These are phyloP conservation scores for Candida smagusa DNA, from an alignment of 1,139 yeast species.

Conservation along the genomic window DNA sequence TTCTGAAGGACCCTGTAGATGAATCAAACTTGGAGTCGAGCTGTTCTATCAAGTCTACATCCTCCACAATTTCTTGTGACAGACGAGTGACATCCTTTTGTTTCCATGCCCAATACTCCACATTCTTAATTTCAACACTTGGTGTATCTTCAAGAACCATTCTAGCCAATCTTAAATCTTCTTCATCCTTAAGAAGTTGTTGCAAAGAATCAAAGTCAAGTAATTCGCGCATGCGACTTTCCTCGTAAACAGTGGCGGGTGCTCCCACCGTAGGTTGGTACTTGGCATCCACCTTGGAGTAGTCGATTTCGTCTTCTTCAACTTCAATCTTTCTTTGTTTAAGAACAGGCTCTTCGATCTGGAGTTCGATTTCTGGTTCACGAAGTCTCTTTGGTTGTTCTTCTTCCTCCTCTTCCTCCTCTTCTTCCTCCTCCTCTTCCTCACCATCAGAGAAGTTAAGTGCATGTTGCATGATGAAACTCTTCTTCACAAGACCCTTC, in stretches of 20 bases:
- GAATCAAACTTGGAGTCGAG: conserved; percentile 42
- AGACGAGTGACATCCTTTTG: conserved; percentile 32
- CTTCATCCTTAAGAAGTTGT: conserved; percentile 61
- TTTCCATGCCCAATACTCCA: conserved; percentile 71
- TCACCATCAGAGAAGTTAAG: conserved; percentile 53
- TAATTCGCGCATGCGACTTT: conserved; percentile 22
- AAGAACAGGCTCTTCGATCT: conserved; percentile 16
- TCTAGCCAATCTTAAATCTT: conserved; percentile 58
- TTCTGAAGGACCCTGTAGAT: conserved; percentile 60
- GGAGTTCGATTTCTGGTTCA: conserved; percentile 22
- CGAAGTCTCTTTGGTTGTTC: conserved; percentile 32
- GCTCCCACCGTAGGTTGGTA: conserved; percentile 43
- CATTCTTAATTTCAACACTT: conserved; percentile 30
- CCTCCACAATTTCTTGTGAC: conserved; percentile 24
- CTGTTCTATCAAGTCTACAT: conserved; percentile 26
- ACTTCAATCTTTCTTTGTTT: conserved; percentile 19
- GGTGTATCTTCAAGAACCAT: conserved; percentile 35
- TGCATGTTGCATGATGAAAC: conserved; percentile 61
- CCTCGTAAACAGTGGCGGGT: conserved; percentile 54
- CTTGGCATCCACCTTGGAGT: conserved; percentile 29
- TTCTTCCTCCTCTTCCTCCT: conserved; percentile 14
- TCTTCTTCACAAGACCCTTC: conserved; percentile 17
- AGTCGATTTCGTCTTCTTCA: conserved; percentile 19
- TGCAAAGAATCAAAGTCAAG: conserved; percentile 54
- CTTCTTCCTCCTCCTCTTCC: conserved; percentile 34